A percentile compares a stretch with the other conserved stretches of the same genome.
These are phyloP conservation scores for Neofusicoccum sp. DNA, from an alignment of 2,329 filamentous ascomycete species.

Conservation along the genomic window DNA sequence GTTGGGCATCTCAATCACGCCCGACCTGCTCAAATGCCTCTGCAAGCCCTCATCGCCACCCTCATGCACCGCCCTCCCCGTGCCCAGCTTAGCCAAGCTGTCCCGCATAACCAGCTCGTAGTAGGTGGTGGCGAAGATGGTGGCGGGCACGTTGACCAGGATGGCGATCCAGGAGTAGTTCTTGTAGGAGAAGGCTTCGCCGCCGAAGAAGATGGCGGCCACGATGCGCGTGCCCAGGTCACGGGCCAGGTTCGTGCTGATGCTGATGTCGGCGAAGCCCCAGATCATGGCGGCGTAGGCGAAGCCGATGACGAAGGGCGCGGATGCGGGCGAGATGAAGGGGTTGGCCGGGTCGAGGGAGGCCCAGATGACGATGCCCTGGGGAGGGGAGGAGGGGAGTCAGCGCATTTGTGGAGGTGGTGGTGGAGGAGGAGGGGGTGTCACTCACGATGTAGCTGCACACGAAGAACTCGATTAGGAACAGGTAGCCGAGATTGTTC, in stretches of 20 bases:
- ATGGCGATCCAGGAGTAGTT: conserved; percentile 58
- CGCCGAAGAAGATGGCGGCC: conserved; percentile 60
- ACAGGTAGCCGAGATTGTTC: conserved; percentile 58
- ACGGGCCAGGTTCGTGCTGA: conserved; percentile 60
- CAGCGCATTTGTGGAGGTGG: too few relatives aligned
- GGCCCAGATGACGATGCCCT: conserved; percentile 61
- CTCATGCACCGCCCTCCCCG: conserved; percentile 54
- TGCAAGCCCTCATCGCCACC: conserved; percentile 55
- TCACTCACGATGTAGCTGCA: conserved; percentile 55
- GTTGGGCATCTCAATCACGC: conserved; percentile 27
- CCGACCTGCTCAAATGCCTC: conserved; percentile 42
- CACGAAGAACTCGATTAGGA: conserved; percentile 63
- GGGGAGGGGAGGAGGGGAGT: background rate
- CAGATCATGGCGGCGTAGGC: conserved; percentile 58
- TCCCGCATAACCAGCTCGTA: conserved; percentile 61
- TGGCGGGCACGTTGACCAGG: conserved; percentile 60
- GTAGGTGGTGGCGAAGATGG: conserved; percentile 56
- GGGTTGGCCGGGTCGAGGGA: conserved; percentile 61
- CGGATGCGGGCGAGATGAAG: conserved; percentile 52
- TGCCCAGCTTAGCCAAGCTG: conserved; percentile 54
- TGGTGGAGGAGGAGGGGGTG: background rate
- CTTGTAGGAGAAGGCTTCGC: conserved; percentile 52
- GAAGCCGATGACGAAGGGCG: conserved; percentile 59
- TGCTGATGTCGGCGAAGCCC: conserved; percentile 59
- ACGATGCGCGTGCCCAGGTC: conserved; percentile 63